These are phyloP conservation scores for Phellopilus nigrolimitatus DNA, from an alignment of 1,284 basidiomycete species.

Conservation along the genomic window DNA sequence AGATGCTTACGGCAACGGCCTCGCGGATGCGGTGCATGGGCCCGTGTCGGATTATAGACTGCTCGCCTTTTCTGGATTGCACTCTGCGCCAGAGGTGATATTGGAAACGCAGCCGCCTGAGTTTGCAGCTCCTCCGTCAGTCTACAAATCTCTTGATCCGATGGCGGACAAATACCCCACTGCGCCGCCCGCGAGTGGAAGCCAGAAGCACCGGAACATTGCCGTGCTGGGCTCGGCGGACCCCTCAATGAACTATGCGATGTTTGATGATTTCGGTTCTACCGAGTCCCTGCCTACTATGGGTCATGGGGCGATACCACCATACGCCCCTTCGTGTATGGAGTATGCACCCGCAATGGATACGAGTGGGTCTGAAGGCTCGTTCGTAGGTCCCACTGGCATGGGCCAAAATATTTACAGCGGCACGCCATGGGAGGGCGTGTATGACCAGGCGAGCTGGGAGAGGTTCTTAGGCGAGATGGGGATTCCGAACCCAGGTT, in stretches of 20 bases:
- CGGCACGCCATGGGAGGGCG: not conserved
- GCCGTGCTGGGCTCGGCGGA: no score
- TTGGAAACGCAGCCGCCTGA: not conserved
- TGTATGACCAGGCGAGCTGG: constrained; percentile 3
- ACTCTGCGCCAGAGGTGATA: not conserved
- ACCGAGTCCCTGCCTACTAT: no score
- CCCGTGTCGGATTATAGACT: not conserved
- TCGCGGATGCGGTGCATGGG: not conserved
- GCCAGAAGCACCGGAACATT: no score
- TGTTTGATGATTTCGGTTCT: no score
- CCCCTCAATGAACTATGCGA: no score
- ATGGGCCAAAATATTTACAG: not conserved
- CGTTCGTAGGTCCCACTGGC: not conserved
- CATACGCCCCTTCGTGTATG: no score
- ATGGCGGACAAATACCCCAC: not conserved
- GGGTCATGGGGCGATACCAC: no score
- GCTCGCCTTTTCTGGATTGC: constrained; percentile 15
- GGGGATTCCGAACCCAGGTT: not conserved
- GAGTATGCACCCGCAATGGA: no score
- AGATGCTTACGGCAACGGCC: not conserved
- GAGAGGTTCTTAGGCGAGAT: constrained; percentile 8
- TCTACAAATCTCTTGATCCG: constrained; percentile 2
- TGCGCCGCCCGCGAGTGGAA: no score
- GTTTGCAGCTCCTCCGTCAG: not conserved
- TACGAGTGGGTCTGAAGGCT: no score